Evolutionary conservation across 2,329 filamentous ascomycete species (phyloP), one percentile per base, ranked within the genome.

Genomic region (Xenoacremonium recifei): DNA sequence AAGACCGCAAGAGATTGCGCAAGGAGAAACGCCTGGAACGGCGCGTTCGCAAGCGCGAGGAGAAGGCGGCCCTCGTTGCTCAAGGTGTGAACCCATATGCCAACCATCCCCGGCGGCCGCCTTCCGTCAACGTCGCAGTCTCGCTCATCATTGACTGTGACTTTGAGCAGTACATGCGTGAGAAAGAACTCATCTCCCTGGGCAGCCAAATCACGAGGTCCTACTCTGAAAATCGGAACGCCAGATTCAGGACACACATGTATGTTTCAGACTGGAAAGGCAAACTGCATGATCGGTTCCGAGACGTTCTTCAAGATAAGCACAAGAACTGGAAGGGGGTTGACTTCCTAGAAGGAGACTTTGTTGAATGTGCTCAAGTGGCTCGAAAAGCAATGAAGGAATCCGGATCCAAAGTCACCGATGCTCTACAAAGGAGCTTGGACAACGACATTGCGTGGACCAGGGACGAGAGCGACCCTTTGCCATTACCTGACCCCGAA

Each of bases 141-240:
- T 80, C 88, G 0, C 71, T 99, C 51, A 75, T 99, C 45, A 71
- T 99, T 49, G 93, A 99, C 69, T 97, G 92, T 67, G 83, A 87
- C 52, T 99, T 95, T 62, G 91, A 99, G 63, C 74, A 87, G 31
- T 79, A 91, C 59, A 99, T 99, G 93, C 76, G 76, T 37, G 87
- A 92, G 27, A 85, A 87, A 54, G 93, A 99, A 67, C 73, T 87
- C 21, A 83, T 91, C 41, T 96, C 89, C 4, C 76, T 99, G 11
- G 80, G 81, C 2, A 80, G 83, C 43, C 93, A 99, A 65, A 75
- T 99, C 48, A 95, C 89, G 7, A 76, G 93, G 42, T 86, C 80
- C 44, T 99, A 99, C 67, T 89, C 90, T 16, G 89, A 96, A 58
- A 97, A 96, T 66, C 80, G 79, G 45, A 80, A 77, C 42, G 76